A percentile compares a stretch with the other conserved stretches of the same genome.
Conservation (phyloP, 345 rosid genomes). For the Odontarrhena argentea region DNA sequence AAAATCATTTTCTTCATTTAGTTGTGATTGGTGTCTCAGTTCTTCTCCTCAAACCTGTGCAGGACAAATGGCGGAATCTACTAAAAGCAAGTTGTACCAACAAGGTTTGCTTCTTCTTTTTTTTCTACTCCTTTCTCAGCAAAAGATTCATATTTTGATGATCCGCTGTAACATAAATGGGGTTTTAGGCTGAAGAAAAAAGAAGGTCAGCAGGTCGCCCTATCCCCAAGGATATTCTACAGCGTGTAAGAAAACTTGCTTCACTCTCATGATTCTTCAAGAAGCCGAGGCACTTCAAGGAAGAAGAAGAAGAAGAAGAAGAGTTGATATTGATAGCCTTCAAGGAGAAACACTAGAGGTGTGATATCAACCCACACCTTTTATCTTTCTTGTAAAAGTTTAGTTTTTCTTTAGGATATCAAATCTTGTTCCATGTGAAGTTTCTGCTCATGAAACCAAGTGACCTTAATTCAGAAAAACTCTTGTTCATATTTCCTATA, state of each 20-base stretch:
- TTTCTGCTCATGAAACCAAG: slow-evolving; percentile 15
- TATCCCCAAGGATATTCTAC: slow-evolving; percentile 61
- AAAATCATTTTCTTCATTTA: slow-evolving; percentile 3
- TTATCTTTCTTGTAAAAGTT: slow-evolving; percentile 12
- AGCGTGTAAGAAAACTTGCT: slow-evolving; percentile 70
- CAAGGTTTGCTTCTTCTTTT: slow-evolving; percentile 48
- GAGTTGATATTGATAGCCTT: slow-evolving; percentile 1
- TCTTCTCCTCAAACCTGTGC: slow-evolving; percentile 31
- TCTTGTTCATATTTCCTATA: neutral
- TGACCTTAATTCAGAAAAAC: slow-evolving; percentile 14
- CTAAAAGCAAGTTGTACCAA: slow-evolving; percentile 58
- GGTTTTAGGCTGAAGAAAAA: slow-evolving; percentile 55
- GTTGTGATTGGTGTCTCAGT: slow-evolving; percentile 11
- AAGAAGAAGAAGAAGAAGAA: slow-evolving; percentile 31
- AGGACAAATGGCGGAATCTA: slow-evolving; percentile 99
- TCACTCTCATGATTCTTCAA: slow-evolving; percentile 37
- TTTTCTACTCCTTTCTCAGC: neutral
- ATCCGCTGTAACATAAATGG: slow-evolving; percentile 15
- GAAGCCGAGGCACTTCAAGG: slow-evolving; percentile 43
- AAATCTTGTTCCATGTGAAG: slow-evolving; percentile 15
- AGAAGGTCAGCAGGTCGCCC: slow-evolving; percentile 44
- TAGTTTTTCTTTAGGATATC: slow-evolving; percentile 1
- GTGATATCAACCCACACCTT: neutral
- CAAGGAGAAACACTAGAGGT: neutral
- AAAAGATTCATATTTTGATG: neutral